These are phyloP conservation scores for Penicillium sp. DNA, from an alignment of 2,329 filamentous ascomycete species.

Conservation along the genomic window DNA sequence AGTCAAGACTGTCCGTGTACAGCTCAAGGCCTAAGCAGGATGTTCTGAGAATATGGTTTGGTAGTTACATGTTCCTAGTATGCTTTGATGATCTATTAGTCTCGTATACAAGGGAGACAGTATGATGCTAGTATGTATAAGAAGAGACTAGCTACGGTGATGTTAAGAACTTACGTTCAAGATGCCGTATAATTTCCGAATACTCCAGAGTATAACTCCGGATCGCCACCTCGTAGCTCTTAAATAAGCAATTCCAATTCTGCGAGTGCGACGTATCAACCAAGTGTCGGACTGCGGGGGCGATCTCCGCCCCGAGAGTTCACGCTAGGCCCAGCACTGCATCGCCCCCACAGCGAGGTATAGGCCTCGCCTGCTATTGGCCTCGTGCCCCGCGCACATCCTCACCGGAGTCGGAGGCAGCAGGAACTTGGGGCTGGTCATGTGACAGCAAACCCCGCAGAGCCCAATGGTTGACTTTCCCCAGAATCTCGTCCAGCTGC, in stretches of 20 bases:
- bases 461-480: background rate
- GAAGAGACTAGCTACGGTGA: background rate
- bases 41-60: background rate
- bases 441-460: background rate
- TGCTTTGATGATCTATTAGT: background rate
- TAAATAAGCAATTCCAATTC: background rate
- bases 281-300: no score
- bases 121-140: background rate
- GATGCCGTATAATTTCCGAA: background rate
- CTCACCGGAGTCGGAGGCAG: background rate
- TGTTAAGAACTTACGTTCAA: background rate
- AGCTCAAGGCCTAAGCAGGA: background rate
- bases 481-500: background rate
- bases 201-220: background rate
- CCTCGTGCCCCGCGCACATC: no score
- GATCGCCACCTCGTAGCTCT: background rate
- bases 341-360: background rate
- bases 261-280: background rate
- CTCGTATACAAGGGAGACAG: background rate
- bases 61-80: background rate
- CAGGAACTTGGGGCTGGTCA: background rate
- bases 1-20: constrained; percentile 43
- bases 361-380: background rate
- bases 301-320: background rate
- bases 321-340: background rate